phyloP scores from a whole-genome alignment of 2,329 filamentous ascomycete genomes.

The Sporothrix inflata region DNA sequence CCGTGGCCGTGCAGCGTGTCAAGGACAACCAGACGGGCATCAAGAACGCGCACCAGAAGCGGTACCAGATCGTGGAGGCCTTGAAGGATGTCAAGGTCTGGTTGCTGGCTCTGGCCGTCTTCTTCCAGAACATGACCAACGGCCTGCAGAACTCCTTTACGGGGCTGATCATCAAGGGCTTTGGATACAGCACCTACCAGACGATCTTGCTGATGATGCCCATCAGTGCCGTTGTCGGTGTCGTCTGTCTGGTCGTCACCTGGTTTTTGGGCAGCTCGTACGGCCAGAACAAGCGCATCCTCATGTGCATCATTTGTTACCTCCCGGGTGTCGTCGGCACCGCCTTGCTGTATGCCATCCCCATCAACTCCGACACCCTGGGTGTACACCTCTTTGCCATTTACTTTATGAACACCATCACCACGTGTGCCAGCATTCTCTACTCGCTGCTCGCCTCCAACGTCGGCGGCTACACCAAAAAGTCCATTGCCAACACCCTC shows the following conservation, averaged over 20 bases:
- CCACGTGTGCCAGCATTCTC: conserved; percentile 46
- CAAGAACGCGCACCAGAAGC: conserved; percentile 40
- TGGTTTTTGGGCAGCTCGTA: conserved; percentile 37
- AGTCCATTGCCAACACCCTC: conserved; percentile 59
- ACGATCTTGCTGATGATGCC: conserved; percentile 42
- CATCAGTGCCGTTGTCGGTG: conserved; percentile 38
- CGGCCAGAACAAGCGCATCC: conserved; percentile 45
- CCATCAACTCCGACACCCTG: conserved; percentile 27
- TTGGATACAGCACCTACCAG: conserved; percentile 53
- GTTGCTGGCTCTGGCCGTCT: conserved; percentile 24
- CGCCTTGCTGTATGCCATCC: conserved; percentile 32
- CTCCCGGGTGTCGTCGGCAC: conserved; percentile 34
- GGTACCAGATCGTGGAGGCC: conserved; percentile 41
- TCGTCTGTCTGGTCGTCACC: conserved; percentile 38
- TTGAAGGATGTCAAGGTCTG: conserved; percentile 42
- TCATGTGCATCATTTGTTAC: conserved; percentile 37
- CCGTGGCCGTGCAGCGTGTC: conserved; percentile 41
- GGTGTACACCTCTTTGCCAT: conserved; percentile 30
- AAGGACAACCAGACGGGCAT: conserved; percentile 44
- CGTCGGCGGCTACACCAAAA: conserved; percentile 57
- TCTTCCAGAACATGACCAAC: conserved; percentile 26
- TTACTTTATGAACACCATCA: conserved; percentile 32
- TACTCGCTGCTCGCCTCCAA: conserved; percentile 53
- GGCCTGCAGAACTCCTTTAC: conserved; percentile 45
- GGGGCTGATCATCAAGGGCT: conserved; percentile 56